These are phyloP conservation scores for Lumnitzera racemosa DNA, from an alignment of 345 rosid species.

Conservation along the genomic window DNA sequence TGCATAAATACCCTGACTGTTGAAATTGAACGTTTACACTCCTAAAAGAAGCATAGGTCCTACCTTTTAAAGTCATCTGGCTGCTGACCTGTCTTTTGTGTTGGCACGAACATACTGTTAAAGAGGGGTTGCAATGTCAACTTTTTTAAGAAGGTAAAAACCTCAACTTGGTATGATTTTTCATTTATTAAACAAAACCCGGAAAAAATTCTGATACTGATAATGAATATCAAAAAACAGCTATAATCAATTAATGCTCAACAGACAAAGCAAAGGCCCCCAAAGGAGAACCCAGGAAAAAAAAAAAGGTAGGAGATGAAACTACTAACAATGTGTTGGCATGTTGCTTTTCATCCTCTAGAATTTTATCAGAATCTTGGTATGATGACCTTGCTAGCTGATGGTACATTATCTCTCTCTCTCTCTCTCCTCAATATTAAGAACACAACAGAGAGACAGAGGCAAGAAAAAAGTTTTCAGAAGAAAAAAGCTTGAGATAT, in stretches of 20 bases:
- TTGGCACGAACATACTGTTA: too few species aligned
- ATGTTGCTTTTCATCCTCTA: conserved; percentile 83
- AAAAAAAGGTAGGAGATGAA: not conserved
- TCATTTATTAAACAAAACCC: too few species aligned
- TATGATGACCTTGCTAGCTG: conserved; percentile 51
- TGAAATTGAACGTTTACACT: too few species aligned
- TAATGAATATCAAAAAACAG: too few species aligned
- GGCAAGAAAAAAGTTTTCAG: conserved; percentile 5
- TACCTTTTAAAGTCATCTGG: too few species aligned
- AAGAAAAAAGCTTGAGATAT: conserved; percentile 4
- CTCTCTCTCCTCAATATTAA: conserved; percentile 7
- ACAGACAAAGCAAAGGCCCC: not conserved
- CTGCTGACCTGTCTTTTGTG: too few species aligned
- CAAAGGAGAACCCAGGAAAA: conserved; percentile 3
- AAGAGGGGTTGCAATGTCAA: too few species aligned
- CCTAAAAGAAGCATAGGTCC: too few species aligned
- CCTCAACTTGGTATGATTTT: too few species aligned
- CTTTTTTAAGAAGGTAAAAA: too few species aligned
- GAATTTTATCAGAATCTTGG: conserved; percentile 64
- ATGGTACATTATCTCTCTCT: conserved; percentile 34
- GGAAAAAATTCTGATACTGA: too few species aligned
- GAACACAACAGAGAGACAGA: conserved; percentile 2
- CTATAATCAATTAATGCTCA: not conserved
- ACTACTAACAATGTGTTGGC: conserved; percentile 80
- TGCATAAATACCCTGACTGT: too few species aligned